Percentiles rank a stretch among this genome's conserved stretches.
Evolutionary conservation across 1,284 basidiomycete genomes (phyloP).

Genomic region (Schizopora paradoxa): DNA sequence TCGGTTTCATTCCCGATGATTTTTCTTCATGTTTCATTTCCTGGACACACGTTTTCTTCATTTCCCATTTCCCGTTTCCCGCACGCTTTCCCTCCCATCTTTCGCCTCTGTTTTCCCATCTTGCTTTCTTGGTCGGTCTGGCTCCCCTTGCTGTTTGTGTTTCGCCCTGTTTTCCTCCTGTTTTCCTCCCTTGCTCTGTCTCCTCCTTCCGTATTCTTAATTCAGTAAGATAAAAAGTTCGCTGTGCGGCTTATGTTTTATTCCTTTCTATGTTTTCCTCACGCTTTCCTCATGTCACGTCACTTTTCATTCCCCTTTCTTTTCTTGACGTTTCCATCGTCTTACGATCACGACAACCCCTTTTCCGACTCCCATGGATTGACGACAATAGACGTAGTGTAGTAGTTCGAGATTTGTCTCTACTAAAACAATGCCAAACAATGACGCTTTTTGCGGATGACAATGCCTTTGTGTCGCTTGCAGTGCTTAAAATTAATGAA

Average conservation of each 20-base stretch:
- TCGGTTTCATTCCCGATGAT: background rate
- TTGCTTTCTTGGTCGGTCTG: conserved; percentile 4
- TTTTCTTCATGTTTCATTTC: background rate
- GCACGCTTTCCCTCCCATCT: conserved; percentile 1
- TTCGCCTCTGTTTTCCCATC: conserved; percentile 2
- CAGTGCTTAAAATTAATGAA: background rate
- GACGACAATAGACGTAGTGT: background rate
- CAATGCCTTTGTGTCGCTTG: background rate
- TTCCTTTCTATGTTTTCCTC: background rate
- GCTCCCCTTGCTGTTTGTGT: conserved; percentile 2
- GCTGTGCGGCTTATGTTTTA: conserved; percentile 1
- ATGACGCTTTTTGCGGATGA: background rate
- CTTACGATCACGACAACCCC: background rate
- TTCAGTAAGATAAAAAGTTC: conserved; percentile 14
- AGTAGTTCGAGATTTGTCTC: background rate
- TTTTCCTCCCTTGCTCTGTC: background rate
- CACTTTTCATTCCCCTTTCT: background rate
- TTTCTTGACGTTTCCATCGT: background rate
- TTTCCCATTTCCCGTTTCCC: background rate
- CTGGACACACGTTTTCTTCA: background rate
- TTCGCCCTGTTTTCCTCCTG: background rate
- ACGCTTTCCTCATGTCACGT: background rate
- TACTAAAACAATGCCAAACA: background rate
- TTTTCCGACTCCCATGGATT: background rate
- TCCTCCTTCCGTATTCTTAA: conserved; percentile 1